phyloP scores from a whole-genome alignment of 148 eudicot genomes.

The Oxyria digyna region DNA sequence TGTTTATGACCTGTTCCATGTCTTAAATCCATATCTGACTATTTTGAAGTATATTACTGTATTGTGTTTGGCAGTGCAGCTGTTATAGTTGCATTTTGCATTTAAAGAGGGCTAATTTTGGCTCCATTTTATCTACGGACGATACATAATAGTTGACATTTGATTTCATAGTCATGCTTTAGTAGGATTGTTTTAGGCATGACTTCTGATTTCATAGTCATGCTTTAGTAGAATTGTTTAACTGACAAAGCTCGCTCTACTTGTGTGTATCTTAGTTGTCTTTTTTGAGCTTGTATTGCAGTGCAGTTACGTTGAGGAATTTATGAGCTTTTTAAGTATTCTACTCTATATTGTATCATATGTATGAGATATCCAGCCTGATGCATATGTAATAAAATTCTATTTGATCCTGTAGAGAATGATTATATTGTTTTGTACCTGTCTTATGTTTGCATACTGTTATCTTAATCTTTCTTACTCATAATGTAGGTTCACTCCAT shows the following conservation, averaged over 20 bases:
- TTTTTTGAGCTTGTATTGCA: background rate
- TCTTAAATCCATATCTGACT: background rate
- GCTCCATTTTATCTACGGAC: background rate
- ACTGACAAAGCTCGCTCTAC: background rate
- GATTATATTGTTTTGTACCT: background rate
- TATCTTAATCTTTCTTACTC: slow-evolving; percentile 9
- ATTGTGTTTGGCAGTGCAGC: background rate
- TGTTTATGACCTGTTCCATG: slow-evolving; percentile 6
- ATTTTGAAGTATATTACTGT: background rate
- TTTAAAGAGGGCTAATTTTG: background rate
- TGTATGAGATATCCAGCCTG: background rate
- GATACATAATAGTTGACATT: background rate
- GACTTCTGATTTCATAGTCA: background rate
- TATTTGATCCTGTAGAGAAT: background rate
- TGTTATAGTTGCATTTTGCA: background rate
- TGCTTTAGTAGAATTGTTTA: background rate
- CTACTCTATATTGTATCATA: background rate
- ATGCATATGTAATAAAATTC: background rate
- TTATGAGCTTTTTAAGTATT: background rate
- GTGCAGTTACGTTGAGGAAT: background rate
- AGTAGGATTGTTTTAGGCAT: background rate
- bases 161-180: background rate
- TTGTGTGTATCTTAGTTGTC: background rate
- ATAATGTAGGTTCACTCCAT: slow-evolving; percentile 57
- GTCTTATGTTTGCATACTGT: background rate